Conservation (phyloP, 257 asterid species). For the Eucommia ulmoides region DNA sequence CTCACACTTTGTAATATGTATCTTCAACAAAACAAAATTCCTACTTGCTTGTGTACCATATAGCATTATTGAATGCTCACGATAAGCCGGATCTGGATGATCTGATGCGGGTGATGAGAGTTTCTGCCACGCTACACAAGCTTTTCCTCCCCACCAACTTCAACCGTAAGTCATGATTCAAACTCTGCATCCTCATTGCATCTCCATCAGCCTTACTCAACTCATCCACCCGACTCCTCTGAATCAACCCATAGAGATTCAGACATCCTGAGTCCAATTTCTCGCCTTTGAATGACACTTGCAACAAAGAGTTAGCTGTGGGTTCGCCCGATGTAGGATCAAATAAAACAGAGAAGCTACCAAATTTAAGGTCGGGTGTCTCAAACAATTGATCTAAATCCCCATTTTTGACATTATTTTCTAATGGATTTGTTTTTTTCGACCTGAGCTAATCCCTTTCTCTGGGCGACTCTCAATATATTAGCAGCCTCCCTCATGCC, state of each 20-base stretch:
- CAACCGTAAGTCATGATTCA: conserved; percentile 34
- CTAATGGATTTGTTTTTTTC: conserved; percentile 22
- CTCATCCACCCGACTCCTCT: conserved; percentile 50
- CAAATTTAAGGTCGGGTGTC: conserved; percentile 56
- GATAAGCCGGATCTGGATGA: conserved; percentile 19
- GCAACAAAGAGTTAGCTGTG: conserved; percentile 45
- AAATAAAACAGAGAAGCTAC: conserved; percentile 45
- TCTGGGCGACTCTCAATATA: conserved; percentile 57
- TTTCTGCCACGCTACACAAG: conserved; percentile 36
- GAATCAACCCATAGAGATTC: conserved; percentile 46
- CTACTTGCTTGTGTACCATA: not conserved
- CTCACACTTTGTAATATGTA: no score
- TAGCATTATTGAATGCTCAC: conserved; percentile 1
- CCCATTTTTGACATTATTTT: conserved; percentile 15
- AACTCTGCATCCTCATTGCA: conserved; percentile 42
- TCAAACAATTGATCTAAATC: conserved; percentile 44
- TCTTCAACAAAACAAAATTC: no score
- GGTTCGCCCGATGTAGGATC: conserved; percentile 44
- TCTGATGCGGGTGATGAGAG: conserved; percentile 43
- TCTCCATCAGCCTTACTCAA: conserved; percentile 51
- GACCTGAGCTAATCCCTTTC: conserved; percentile 15
- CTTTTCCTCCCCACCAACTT: conserved; percentile 50
- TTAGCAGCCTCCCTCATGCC: conserved; percentile 99
- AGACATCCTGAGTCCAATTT: conserved; percentile 18
- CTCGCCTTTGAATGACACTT: conserved; percentile 35